A percentile compares a stretch with the other conserved stretches of the same genome.
phyloP scores from a whole-genome alignment of 805 yeast species.

The Metschnikowia colocasiae region DNA sequence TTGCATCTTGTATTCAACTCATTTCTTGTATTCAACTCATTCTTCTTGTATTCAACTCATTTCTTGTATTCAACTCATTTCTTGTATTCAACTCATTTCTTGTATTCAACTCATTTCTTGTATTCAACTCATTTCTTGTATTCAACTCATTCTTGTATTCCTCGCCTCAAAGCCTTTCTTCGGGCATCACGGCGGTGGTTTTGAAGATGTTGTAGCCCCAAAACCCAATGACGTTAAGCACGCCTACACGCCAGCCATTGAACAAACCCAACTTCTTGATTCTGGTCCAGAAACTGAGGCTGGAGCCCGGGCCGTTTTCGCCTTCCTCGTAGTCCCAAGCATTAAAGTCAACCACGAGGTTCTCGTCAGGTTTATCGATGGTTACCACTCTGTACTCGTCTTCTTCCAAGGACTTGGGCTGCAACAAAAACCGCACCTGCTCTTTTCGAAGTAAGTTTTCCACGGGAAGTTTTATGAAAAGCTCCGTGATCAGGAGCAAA shows the following conservation, averaged over 20 bases:
- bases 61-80: too few species aligned
- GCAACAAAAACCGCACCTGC: constrained; percentile 63
- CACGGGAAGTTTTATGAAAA: constrained; percentile 76
- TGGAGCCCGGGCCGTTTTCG: constrained; percentile 24
- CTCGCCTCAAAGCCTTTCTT: constrained; percentile 19
- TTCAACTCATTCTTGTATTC: too few species aligned
- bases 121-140: too few species aligned
- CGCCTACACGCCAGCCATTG: constrained; percentile 91
- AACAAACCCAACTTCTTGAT: constrained; percentile 42
- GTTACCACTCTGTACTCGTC: constrained; percentile 41
- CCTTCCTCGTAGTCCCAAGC: constrained; percentile 12
- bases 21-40: too few species aligned
- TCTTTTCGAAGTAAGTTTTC: constrained; percentile 84
- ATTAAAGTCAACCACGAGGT: constrained; percentile 52
- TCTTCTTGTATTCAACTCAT: too few species aligned
- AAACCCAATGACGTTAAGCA: constrained; percentile 71
- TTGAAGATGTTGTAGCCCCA: constrained; percentile 72
- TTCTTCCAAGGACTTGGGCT: constrained; percentile 30
- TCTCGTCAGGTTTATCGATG: constrained; percentile 41
- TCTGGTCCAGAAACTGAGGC: constrained; percentile 38
- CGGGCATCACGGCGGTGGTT: constrained; percentile 31
- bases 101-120: too few species aligned
- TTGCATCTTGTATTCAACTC: too few species aligned
- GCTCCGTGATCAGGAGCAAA: constrained; percentile 58
- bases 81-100: too few species aligned